These are phyloP conservation scores for Candida quercuum DNA, from an alignment of 805 yeast genomes.

Conservation along the genomic window DNA sequence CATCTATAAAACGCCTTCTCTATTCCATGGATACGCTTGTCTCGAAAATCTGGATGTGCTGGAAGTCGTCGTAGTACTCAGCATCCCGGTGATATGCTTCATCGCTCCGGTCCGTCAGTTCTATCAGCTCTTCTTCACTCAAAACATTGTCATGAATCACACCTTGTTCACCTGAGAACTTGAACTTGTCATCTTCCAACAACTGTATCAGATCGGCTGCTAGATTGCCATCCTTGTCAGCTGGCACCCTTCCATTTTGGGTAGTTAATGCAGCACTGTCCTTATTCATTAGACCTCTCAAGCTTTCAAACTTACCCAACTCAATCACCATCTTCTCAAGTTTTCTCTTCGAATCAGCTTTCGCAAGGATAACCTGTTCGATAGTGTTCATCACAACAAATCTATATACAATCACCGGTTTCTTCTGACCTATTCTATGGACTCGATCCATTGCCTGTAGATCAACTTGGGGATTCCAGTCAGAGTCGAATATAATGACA, in stretches of 20 bases:
- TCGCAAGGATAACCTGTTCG: slow-evolving; percentile 75
- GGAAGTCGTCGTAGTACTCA: slow-evolving; percentile 19
- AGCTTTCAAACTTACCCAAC: slow-evolving; percentile 50
- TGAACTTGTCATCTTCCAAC: slow-evolving; percentile 34
- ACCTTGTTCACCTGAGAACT: slow-evolving; percentile 25
- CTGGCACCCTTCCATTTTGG: background rate
- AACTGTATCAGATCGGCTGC: slow-evolving; percentile 36
- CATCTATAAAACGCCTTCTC: too few relatives aligned
- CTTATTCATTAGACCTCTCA: slow-evolving; percentile 31
- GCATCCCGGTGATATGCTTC: slow-evolving; percentile 33
- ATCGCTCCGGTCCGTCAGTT: slow-evolving; percentile 42
- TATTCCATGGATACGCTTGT: slow-evolving; percentile 24
- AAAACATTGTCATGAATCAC: slow-evolving; percentile 17
- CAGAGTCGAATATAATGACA: slow-evolving; percentile 85
- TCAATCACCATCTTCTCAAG: slow-evolving; percentile 74
- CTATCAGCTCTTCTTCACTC: slow-evolving; percentile 38
- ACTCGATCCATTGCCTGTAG: slow-evolving; percentile 94
- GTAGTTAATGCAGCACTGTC: slow-evolving; percentile 18
- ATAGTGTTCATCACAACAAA: slow-evolving; percentile 73
- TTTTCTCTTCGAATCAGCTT: slow-evolving; percentile 74
- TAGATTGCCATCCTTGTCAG: slow-evolving; percentile 20
- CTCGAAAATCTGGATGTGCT: slow-evolving; percentile 35
- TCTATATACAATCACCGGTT: slow-evolving; percentile 79
- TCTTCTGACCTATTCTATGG: slow-evolving; percentile 86
- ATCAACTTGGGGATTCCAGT: slow-evolving; percentile 97